These are phyloP conservation scores for Senna siamea DNA, from an alignment of 306 rosid genomes.

Conservation along the genomic window DNA sequence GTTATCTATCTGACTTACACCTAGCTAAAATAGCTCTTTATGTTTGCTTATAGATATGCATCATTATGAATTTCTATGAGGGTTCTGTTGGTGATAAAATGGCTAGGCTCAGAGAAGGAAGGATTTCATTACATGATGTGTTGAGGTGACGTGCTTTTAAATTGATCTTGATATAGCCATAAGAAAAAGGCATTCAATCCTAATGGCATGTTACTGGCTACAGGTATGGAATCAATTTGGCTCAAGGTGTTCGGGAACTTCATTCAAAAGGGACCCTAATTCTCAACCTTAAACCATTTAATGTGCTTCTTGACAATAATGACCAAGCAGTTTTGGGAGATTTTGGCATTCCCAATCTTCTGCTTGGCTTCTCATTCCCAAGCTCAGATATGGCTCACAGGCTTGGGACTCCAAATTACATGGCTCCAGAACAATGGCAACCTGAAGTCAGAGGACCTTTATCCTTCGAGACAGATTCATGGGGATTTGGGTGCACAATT, in stretches of 20 bases:
- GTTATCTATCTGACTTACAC: conserved; percentile 21
- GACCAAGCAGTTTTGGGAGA: conserved; percentile 87
- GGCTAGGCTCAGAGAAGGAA: conserved; percentile 76
- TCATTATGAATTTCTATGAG: conserved; percentile 79
- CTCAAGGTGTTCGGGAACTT: conserved; percentile 68
- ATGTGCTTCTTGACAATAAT: conserved; percentile 66
- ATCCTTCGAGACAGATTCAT: conserved; percentile 87
- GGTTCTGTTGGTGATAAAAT: conserved; percentile 92
- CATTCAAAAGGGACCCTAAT: conserved; percentile 72
- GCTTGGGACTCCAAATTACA: conserved; percentile 91
- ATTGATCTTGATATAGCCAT: conserved; percentile 15
- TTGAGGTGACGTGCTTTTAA: conserved; percentile 63
- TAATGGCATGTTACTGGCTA: conserved; percentile 41
- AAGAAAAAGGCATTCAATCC: conserved; percentile 2
- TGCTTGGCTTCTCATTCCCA: conserved; percentile 65
- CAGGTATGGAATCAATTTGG: conserved; percentile 86
- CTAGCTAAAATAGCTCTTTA: conserved; percentile 29
- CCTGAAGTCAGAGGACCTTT: conserved; percentile 90
- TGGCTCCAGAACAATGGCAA: conserved; percentile 98
- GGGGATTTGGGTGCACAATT: conserved; percentile 92
- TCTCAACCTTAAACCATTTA: conserved; percentile 84
- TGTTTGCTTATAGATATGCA: conserved; percentile 61
- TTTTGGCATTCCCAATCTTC: conserved; percentile 77
- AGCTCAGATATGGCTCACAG: conserved; percentile 63
- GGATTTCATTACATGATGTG: conserved; percentile 65